A percentile compares a stretch with the other conserved stretches of the same genome.
These are phyloP conservation scores for Penicillium sp. DNA, from an alignment of 2,329 filamentous ascomycete genomes.

Conservation along the genomic window DNA sequence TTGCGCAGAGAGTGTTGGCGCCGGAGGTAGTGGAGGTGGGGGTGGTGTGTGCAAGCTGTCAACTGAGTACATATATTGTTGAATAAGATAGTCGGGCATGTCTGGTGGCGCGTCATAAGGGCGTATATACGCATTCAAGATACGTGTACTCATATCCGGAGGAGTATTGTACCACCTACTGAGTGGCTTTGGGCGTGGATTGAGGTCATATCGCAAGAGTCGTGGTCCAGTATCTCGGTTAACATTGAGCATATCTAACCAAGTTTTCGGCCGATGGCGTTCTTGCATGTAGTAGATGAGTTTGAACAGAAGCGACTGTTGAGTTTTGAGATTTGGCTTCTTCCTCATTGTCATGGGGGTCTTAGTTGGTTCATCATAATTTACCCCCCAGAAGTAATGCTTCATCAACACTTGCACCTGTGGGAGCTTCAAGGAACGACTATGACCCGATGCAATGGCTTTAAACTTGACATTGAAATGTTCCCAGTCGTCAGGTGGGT, in stretches of 20 bases:
- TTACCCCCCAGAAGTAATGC: conserved; percentile 32
- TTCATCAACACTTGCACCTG: conserved; percentile 10
- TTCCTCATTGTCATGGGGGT: conserved; percentile 4
- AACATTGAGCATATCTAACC: conserved; percentile 18
- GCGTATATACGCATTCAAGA: conserved; percentile 8
- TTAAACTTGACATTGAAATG: conserved; percentile 2
- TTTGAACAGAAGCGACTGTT: conserved; percentile 21
- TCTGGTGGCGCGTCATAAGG: conserved; percentile 12
- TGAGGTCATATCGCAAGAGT: conserved; percentile 24
- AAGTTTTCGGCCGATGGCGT: conserved; percentile 18
- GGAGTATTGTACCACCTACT: conserved; percentile 25
- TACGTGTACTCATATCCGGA: conserved; percentile 4
- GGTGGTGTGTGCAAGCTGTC: conserved; percentile 7
- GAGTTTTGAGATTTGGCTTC: background rate
- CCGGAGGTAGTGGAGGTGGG: background rate
- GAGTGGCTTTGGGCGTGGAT: conserved; percentile 18
- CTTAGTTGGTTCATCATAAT: conserved; percentile 1
- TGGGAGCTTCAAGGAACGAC: background rate
- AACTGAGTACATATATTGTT: conserved; percentile 14
- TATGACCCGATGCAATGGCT: background rate
- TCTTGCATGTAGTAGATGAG: conserved; percentile 28
- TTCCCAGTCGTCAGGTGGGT: conserved; percentile 12
- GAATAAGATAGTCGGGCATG: conserved; percentile 14
- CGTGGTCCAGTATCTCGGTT: conserved; percentile 34
- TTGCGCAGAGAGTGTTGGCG: background rate